phyloP scores from a whole-genome alignment of 495 filamentous ascomycete genomes.

The Letharia lupina region DNA sequence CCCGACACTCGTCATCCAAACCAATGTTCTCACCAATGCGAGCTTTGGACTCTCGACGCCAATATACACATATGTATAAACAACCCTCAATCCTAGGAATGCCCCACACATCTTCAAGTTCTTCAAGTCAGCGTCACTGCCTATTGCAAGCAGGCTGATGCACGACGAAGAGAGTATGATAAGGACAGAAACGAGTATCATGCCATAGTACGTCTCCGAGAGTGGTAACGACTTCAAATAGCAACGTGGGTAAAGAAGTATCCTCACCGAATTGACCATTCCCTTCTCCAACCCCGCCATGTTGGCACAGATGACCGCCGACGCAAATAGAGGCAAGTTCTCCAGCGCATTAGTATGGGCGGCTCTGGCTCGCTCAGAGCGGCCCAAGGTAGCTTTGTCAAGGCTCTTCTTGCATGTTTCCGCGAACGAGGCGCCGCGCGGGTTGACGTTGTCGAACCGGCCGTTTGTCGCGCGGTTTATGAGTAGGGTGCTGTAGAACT shows the following conservation, averaged over 20 bases:
- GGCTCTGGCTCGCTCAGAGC: conserved; percentile 33
- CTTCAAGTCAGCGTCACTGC: background rate
- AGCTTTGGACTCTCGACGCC: background rate
- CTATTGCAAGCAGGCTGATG: background rate
- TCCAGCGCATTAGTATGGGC: conserved; percentile 40
- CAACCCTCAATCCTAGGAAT: conserved; percentile 27
- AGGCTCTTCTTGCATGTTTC: conserved; percentile 26
- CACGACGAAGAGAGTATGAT: background rate
- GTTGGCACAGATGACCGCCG: conserved; percentile 35
- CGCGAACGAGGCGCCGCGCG: conserved; percentile 25
- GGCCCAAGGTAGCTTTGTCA: conserved; percentile 24
- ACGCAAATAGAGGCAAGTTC: conserved; percentile 35
- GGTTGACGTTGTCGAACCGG: conserved; percentile 32
- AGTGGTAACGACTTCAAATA: background rate
- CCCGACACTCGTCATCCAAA: conserved; percentile 6
- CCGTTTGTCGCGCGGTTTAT: conserved; percentile 20
- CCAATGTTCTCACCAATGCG: conserved; percentile 6
- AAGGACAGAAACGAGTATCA: background rate
- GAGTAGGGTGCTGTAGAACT: conserved; percentile 28
- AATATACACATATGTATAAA: conserved; percentile 32
- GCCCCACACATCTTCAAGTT: conserved; percentile 3
- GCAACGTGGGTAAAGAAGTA: background rate
- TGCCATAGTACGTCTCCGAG: background rate
- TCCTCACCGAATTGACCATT: conserved; percentile 25
- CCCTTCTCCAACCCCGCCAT: conserved; percentile 28